Conservation (phyloP, 495 filamentous ascomycete genomes). For the Neurospora intermedia region DNA sequence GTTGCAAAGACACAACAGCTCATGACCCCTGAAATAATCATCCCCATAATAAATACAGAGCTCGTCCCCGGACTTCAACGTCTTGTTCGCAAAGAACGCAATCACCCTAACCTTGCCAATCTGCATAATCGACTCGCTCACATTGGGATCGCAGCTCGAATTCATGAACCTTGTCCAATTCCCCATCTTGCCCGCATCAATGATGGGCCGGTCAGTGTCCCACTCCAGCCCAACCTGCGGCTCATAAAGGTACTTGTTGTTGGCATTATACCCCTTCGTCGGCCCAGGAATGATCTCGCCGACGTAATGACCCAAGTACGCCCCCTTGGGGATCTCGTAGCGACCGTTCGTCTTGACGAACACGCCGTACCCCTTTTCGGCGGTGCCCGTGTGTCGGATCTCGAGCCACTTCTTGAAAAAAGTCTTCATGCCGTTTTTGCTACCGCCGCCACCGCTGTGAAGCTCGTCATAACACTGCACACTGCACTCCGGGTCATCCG, state of each 20-base stretch:
- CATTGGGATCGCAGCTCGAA: conserved; percentile 12
- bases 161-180: conserved; percentile 23
- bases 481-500: background rate
- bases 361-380: background rate
- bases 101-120: conserved; percentile 8
- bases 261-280: background rate
- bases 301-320: conserved; percentile 2
- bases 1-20: background rate
- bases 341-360: background rate
- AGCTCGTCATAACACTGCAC: background rate
- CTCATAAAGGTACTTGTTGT: background rate
- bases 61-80: conserved; percentile 4
- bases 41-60: conserved; percentile 14
- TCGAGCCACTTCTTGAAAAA: background rate
- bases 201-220: background rate
- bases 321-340: background rate
- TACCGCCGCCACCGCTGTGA: background rate
- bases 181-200: conserved; percentile 7
- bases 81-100: background rate
- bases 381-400: background rate
- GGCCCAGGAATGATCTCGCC: conserved; percentile 1
- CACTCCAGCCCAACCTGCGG: background rate
- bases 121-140: background rate
- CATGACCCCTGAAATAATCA: conserved; percentile 9
- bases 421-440: background rate